Evolutionary conservation across 495 filamentous ascomycete species (phyloP).

Genomic region (Tuber aestivum): DNA sequence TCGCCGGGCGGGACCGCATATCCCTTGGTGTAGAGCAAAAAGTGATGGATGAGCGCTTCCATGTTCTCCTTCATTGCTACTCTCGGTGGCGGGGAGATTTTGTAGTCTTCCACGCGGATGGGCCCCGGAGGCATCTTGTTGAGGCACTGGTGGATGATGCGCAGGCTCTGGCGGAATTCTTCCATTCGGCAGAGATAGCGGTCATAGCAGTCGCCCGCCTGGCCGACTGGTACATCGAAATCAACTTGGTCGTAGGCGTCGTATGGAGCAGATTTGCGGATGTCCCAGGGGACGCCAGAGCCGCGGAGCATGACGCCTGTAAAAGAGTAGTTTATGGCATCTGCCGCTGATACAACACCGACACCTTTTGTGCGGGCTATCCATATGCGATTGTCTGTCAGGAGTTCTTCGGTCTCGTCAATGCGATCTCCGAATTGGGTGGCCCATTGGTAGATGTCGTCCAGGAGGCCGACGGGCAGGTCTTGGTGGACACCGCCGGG

Average conservation of each 20-base stretch:
- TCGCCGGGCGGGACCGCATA: slow-evolving; percentile 97
- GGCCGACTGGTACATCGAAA: slow-evolving; percentile 93
- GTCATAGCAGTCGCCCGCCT: slow-evolving; percentile 98
- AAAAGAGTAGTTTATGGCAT: slow-evolving; percentile 93
- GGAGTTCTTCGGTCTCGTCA: slow-evolving; percentile 96
- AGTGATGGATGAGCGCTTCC: slow-evolving; percentile 99
- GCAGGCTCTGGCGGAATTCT: slow-evolving; percentile 94
- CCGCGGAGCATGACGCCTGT: slow-evolving; percentile 97
- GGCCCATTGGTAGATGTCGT: slow-evolving; percentile 99
- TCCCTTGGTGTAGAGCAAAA: slow-evolving; percentile 96
- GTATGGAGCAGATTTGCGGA: slow-evolving; percentile 91
- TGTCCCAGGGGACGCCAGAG: slow-evolving; percentile 94
- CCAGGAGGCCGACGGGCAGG: slow-evolving; percentile 85
- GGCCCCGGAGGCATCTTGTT: slow-evolving; percentile 98
- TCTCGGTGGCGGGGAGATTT: slow-evolving; percentile 91
- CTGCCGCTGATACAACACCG: slow-evolving; percentile 82
- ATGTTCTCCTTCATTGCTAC: slow-evolving; percentile 99
- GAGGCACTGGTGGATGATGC: slow-evolving; percentile 97
- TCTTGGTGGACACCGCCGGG: slow-evolving; percentile 96
- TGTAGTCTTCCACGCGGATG: slow-evolving; percentile 95
- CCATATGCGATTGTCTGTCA: slow-evolving; percentile 99
- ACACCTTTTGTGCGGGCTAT: slow-evolving; percentile 83
- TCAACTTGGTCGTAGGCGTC: slow-evolving; percentile 97
- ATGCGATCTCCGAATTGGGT: slow-evolving; percentile 99
- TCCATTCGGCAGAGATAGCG: slow-evolving; percentile 99